Evolutionary conservation across 371 early-diverging fungal species (phyloP), one percentile per base, ranked within the genome.

Genomic region (Saksenaea vasiformis): DNA sequence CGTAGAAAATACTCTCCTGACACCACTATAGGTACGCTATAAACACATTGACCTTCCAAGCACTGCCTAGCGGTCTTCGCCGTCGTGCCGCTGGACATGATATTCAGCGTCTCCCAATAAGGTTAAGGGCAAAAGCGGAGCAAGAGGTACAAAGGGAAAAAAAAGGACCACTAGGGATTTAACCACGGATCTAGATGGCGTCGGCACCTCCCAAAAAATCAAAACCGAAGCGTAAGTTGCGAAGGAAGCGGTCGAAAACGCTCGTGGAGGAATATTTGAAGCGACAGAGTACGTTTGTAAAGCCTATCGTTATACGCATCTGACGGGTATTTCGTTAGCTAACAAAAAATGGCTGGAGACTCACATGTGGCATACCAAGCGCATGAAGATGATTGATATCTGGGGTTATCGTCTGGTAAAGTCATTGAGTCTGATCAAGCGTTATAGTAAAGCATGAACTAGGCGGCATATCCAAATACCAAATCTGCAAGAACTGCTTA

Each of bases 281-380:
- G 31, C 70, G 70, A 13, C 62, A 62, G 36, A 55, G 70, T 70
- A 70, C 5, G 62, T 64, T 17, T 22, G 38, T 19, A 13, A 9
- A 19, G 7, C n/a, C 4, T 38, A 17, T 24, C 17, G 10, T 38
- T 28, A 34, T 11, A 0, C 34, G 36, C 36, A 26, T 58, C 39
- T 41, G 22, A 27, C 13, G 22, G 27, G 15, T 7, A 3, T 51
- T 5, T 26, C 19, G 10, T 2, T 59, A 71, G 67, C 35, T 28
- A 56, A 82, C 1, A 89, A 89, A 15, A 79, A 85, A 31, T 98
- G 98, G 98, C 72, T 98, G 27, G 96, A 96, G 73, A 98, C 98
- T n/a, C 98, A 98, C 76, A 86, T 98, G 38, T 98, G 98, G 98
- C 97, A 98, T 66, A 91, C 97, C 7, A 98, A 98, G 71, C 85